Evolutionary conservation across 176 grass and related monocot genomes (phyloP), one percentile per base, ranked within the genome.

Genomic region (Areca catechu): DNA sequence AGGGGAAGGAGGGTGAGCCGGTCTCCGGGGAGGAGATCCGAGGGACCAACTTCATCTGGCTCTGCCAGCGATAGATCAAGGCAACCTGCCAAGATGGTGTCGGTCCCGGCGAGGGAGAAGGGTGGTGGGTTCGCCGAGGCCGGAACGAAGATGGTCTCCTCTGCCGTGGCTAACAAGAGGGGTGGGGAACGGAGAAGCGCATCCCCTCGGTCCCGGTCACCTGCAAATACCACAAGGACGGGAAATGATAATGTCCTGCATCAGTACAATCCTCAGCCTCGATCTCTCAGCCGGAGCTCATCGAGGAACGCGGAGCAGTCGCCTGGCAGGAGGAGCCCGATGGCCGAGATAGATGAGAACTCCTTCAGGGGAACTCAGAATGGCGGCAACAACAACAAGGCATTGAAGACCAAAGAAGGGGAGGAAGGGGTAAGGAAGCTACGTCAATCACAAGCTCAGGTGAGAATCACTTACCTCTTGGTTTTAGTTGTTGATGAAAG

Each of bases 331-430:
- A 78, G 91, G 66, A 90, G 79, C 51, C 91, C 91, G 12, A 87
- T 96, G 86, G n/a, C 80, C 1, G 86, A 96, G 64, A 66, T 96
- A 24, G 83, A 96, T 22, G 83, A 84, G 60, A 96, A 96, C 54
- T 12, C 66, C 0, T 65, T 79, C 24, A 61, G 12, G 24, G 65
- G 18, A 58, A 53, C 50, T 30, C 72, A 66, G 30, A 75, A 58
- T 57, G 62, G 37, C 9, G 37, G 23, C 3, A 7, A 16, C 4
- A 73, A 48, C 12, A 58, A 25, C 69, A 89, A 79, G 49, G 29
- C 60, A 19, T 83, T 82, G 27, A 96, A 96, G 86, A 47, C 17
- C 17, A 50, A 22, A 51, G 34, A 27, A 19, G 20, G 37, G n/a
- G 49, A 54, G 5, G 57, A 62, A 16, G 70, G 24, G 24, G 19